A percentile compares a stretch with the other conserved stretches of the same genome.
Conservation (phyloP, 2,329 filamentous ascomycete species). For the Fusarium transvaalense region DNA sequence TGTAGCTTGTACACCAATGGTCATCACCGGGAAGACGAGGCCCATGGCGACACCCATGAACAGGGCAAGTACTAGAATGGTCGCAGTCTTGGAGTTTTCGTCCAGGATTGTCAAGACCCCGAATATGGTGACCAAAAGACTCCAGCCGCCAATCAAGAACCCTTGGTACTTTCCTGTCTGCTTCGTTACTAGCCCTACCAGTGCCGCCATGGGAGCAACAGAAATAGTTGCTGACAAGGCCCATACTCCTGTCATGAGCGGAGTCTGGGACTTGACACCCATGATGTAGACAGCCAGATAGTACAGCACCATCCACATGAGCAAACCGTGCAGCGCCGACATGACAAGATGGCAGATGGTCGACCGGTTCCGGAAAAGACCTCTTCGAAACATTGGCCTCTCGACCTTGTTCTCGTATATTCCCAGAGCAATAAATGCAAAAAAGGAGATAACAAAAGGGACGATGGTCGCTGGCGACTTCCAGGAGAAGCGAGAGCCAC, state of each 20-base stretch:
- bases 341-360: slow-evolving; percentile 41
- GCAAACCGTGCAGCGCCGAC: slow-evolving; percentile 42
- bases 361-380: slow-evolving; percentile 40
- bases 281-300: slow-evolving; percentile 48
- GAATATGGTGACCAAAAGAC: slow-evolving; percentile 67
- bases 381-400: slow-evolving; percentile 44
- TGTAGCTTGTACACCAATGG: slow-evolving; percentile 71
- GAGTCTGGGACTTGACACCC: slow-evolving; percentile 38
- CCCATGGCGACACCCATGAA: slow-evolving; percentile 72
- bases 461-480: slow-evolving; percentile 60
- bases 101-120: slow-evolving; percentile 66
- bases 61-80: slow-evolving; percentile 72
- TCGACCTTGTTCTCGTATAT: slow-evolving; percentile 34
- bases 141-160: slow-evolving; percentile 73
- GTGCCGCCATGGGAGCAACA: slow-evolving; percentile 70
- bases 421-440: slow-evolving; percentile 56
- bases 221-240: slow-evolving; percentile 72
- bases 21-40: slow-evolving; percentile 73
- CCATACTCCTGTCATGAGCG: slow-evolving; percentile 57
- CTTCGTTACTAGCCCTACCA: slow-evolving; percentile 67
- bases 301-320: slow-evolving; percentile 50
- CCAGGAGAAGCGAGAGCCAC: slow-evolving; percentile 42
- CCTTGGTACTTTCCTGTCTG: slow-evolving; percentile 70
- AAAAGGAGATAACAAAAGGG: slow-evolving; percentile 67
- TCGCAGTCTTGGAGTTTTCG: slow-evolving; percentile 61